Percentiles rank a stretch among this genome's conserved stretches.
These are phyloP conservation scores for Limnanthes douglasii DNA, from an alignment of 345 rosid genomes.

Conservation along the genomic window DNA sequence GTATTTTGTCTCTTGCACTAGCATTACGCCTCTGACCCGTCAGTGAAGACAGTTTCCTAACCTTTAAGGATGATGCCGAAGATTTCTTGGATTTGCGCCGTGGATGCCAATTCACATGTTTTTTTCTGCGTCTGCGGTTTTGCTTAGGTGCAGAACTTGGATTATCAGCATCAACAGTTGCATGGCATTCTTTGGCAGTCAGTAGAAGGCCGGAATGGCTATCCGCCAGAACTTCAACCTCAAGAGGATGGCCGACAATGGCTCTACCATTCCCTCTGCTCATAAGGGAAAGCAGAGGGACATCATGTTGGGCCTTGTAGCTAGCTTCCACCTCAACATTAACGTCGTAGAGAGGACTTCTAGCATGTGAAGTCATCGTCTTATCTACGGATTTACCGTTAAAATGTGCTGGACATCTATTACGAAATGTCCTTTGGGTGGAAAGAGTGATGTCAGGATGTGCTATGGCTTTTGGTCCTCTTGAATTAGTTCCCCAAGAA, in stretches of 20 bases:
- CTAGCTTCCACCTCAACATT: conserved; percentile 60
- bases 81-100: conserved; percentile 24
- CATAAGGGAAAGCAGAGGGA: conserved; percentile 82
- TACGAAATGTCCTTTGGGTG: conserved; percentile 38
- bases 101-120: conserved; percentile 8
- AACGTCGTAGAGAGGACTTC: conserved; percentile 61
- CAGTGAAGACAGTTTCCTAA: conserved; percentile 63
- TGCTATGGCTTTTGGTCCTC: conserved; percentile 12
- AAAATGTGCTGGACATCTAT: no score
- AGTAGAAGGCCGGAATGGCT: conserved; percentile 15
- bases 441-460: conserved; percentile 17
- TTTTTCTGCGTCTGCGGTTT: conserved; percentile 19
- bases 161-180: conserved; percentile 12
- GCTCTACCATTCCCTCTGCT: conserved; percentile 74
- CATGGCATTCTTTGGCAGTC: conserved; percentile 7
- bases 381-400: no score
- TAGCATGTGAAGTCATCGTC: no score
- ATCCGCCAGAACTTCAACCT: conserved; percentile 35
- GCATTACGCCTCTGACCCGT: conserved; percentile 33
- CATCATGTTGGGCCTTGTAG: conserved; percentile 47
- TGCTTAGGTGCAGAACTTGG: conserved; percentile 16
- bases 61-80: conserved; percentile 42
- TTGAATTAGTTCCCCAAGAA: conserved; percentile 10
- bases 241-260: conserved; percentile 72
- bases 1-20: conserved; percentile 20